A percentile compares a stretch with the other conserved stretches of the same genome.
phyloP scores from a whole-genome alignment of 2,329 filamentous ascomycete species.

The Xylariaceae sp. region DNA sequence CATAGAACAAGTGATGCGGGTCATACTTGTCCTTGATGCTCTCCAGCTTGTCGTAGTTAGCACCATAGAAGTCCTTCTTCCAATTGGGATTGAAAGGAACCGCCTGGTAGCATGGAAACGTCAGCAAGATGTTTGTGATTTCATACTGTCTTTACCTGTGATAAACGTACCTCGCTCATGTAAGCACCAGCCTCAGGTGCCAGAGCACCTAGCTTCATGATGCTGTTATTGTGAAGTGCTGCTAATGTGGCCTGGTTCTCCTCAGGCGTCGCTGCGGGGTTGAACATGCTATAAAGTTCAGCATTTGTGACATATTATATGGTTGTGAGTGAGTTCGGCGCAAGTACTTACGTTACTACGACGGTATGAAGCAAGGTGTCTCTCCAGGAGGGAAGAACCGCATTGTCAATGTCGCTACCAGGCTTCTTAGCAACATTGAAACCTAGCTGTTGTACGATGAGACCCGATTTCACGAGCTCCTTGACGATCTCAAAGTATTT shows the following conservation, averaged over 20 bases:
- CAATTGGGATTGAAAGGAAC: constrained; percentile 52
- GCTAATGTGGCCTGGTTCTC: constrained; percentile 40
- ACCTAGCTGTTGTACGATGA: constrained; percentile 42
- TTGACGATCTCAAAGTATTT: constrained; percentile 26
- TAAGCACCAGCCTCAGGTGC: constrained; percentile 54
- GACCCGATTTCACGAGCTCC: constrained; percentile 44
- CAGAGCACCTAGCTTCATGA: constrained; percentile 44
- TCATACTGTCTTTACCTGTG: not conserved
- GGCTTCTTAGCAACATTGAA: constrained; percentile 39
- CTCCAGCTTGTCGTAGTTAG: constrained; percentile 51
- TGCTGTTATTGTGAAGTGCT: constrained; percentile 42
- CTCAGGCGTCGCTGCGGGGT: constrained; percentile 39
- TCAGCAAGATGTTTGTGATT: not conserved
- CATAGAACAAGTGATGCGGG: constrained; percentile 53
- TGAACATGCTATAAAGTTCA: constrained; percentile 40
- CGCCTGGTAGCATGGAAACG: not conserved
- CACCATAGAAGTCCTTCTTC: constrained; percentile 54
- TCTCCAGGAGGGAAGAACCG: constrained; percentile 50
- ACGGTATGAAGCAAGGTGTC: constrained; percentile 43
- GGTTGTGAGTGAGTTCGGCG: too few relatives aligned
- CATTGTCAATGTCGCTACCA: constrained; percentile 37
- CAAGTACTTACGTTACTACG: constrained; percentile 34
- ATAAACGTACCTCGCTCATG: constrained; percentile 54
- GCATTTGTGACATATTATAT: not conserved
- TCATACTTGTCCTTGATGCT: constrained; percentile 60